Base-by-base conservation (phyloP, 2,329 filamentous ascomycete genomes). In the Colletotrichum gigasporum region DNA sequence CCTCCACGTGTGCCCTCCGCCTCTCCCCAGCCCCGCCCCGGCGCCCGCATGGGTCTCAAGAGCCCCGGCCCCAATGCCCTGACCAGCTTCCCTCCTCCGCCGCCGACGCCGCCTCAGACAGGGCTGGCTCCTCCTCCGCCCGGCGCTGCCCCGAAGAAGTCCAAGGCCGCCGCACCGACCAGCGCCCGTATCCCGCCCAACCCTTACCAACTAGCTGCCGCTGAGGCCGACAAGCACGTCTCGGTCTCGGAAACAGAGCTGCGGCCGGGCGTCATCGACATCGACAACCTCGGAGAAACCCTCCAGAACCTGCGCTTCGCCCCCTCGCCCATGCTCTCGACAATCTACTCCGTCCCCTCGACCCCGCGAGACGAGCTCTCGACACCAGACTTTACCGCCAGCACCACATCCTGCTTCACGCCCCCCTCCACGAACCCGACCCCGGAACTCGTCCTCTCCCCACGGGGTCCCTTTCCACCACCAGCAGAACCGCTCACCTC, bases 391-490 rank as follows among this genome's bases (percentile, higher is more conserved):
- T 64, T 64, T 41, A 53, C 48, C 35, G 16, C 28, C 61, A 47
- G 42, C 61, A 48, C 50, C n/a, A 50, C 56, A 9, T 64, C 61
- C 1, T 64, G 61, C 56, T 42, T 64, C 22, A 64, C 61, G 6
- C 61, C 56, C 7, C 61, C 61, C 12, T 64, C 61, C 8, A 55
- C 61, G n/a, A 64, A 64, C 34, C 61, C 56, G n/a, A 64, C 61
- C 11, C 61, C 61, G 3, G 61, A 64, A 18, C 61, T 48, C 11
- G 47, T 34, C 20, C 39, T 37, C 24, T 48, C 61, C 10, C 61
- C 56, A 4, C 55, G 55, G 24, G 39, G 18, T 14, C 61, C 47
- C 1, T 55, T 39, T 8, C 30, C 60, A 0, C 2, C 5, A 28
- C 20, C 18, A 5, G 35, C 48, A n/a, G 56, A 54, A 24, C 56